These are phyloP conservation scores for Penicillium sp. DNA, from an alignment of 2,329 filamentous ascomycete species.

Conservation along the genomic window DNA sequence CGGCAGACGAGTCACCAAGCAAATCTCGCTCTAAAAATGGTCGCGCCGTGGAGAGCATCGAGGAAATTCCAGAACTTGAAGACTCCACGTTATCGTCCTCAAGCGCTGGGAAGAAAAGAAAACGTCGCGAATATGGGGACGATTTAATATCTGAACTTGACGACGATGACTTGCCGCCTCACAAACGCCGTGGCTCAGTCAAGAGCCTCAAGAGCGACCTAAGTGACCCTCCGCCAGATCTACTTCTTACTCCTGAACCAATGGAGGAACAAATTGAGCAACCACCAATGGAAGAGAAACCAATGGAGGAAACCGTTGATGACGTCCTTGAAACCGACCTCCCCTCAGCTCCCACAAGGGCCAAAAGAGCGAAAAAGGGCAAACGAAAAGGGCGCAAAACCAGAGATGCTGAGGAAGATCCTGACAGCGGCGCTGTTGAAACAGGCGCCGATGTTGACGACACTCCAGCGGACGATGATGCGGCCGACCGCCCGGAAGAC, in stretches of 20 bases:
- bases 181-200: conserved; percentile 48
- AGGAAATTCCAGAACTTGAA: conserved; percentile 32
- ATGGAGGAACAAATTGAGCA: conserved; percentile 37
- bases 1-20: conserved; percentile 46
- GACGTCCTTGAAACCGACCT: conserved; percentile 39
- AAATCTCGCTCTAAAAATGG: conserved; percentile 43
- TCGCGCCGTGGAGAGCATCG: conserved; percentile 28
- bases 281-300: conserved; percentile 35
- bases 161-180: conserved; percentile 47
- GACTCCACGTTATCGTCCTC: conserved; percentile 35
- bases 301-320: conserved; percentile 26
- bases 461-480: conserved; percentile 56
- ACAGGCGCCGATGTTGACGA: conserved; percentile 50
- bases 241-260: conserved; percentile 40
- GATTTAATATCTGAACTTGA: conserved; percentile 41
- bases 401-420: conserved; percentile 45
- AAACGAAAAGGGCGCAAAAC: conserved; percentile 51
- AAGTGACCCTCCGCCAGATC: conserved; percentile 41
- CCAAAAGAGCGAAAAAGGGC: conserved; percentile 51
- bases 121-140: conserved; percentile 43
- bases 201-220: conserved; percentile 43
- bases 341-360: conserved; percentile 36
- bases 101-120: conserved; percentile 46
- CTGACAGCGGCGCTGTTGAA: conserved; percentile 44
- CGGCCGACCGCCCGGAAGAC: conserved; percentile 53